A percentile compares a stretch with the other conserved stretches of the same genome.
These are phyloP conservation scores for Scheffersomyces coipomensis DNA, from an alignment of 805 yeast genomes.

Conservation along the genomic window DNA sequence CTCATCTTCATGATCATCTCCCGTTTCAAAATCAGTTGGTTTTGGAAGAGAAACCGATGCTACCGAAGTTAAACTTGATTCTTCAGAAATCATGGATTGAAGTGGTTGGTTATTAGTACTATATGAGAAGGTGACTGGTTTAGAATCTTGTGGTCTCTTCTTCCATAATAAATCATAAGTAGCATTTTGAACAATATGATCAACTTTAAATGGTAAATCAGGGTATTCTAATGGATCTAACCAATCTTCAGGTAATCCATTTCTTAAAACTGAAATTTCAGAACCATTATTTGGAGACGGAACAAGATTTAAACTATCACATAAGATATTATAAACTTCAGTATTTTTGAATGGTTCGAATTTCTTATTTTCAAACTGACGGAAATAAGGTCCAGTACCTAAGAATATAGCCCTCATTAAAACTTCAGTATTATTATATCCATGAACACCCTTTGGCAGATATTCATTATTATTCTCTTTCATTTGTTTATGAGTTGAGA, in stretches of 20 bases:
- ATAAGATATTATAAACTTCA: constrained; percentile 71
- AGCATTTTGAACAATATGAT: constrained; percentile 44
- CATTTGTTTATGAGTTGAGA: constrained; percentile 62
- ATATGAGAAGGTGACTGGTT: constrained; percentile 11
- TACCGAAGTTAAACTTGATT: constrained; percentile 15
- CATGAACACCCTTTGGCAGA: constrained; percentile 77
- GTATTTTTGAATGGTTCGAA: constrained; percentile 68
- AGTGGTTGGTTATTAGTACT: constrained; percentile 23
- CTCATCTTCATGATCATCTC: not conserved
- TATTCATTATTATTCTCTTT: constrained; percentile 47
- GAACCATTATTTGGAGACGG: constrained; percentile 67
- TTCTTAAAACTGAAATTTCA: constrained; percentile 12
- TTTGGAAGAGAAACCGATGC: constrained; percentile 18
- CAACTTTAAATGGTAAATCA: constrained; percentile 44
- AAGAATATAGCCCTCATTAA: constrained; percentile 83
- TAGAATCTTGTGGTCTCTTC: constrained; percentile 6
- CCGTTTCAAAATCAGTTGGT: constrained; percentile 21
- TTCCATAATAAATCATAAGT: constrained; percentile 50
- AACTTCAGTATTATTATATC: constrained; percentile 74
- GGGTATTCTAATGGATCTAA: constrained; percentile 48
- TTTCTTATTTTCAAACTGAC: constrained; percentile 24
- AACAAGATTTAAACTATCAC: constrained; percentile 53
- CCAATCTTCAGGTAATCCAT: constrained; percentile 43
- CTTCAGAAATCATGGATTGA: constrained; percentile 21
- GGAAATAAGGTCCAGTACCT: constrained; percentile 79